These are phyloP conservation scores for Rhodofomes roseus DNA, from an alignment of 1,284 basidiomycete species.

Conservation along the genomic window DNA sequence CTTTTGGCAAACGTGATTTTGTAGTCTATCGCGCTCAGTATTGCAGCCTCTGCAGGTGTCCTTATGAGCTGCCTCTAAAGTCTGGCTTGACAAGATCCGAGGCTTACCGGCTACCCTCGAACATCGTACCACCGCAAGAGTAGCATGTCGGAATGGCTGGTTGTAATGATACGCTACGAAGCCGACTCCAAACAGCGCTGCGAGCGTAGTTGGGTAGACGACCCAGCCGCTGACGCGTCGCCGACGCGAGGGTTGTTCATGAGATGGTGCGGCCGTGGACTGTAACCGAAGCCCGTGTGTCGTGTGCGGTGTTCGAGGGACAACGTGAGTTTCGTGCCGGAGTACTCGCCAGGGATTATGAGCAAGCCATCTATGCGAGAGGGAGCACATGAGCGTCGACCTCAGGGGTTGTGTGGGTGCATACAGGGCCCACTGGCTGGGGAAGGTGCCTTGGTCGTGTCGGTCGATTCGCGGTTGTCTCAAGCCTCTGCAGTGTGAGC, in stretches of 20 bases:
- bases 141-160: conserved; percentile 61
- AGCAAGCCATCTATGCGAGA: background rate
- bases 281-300: background rate
- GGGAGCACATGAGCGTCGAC: background rate
- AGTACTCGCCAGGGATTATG: background rate
- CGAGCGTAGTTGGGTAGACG: conserved; percentile 19
- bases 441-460: background rate
- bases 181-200: conserved; percentile 33
- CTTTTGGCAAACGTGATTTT: conserved; percentile 67
- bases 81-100: background rate
- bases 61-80: background rate
- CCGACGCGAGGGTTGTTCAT: background rate
- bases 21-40: conserved; percentile 78
- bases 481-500: no score
- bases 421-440: background rate
- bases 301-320: background rate
- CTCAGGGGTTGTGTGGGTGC: background rate
- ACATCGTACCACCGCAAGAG: conserved; percentile 69
- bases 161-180: conserved; percentile 55
- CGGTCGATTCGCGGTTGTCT: background rate
- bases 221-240: conserved; percentile 17
- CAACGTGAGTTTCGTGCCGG: background rate
- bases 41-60: conserved; percentile 49
- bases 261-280: background rate
- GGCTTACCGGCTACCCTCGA: conserved; percentile 60